Conservation (phyloP, 495 filamentous ascomycete species). For the Daldinia bambusicola region DNA sequence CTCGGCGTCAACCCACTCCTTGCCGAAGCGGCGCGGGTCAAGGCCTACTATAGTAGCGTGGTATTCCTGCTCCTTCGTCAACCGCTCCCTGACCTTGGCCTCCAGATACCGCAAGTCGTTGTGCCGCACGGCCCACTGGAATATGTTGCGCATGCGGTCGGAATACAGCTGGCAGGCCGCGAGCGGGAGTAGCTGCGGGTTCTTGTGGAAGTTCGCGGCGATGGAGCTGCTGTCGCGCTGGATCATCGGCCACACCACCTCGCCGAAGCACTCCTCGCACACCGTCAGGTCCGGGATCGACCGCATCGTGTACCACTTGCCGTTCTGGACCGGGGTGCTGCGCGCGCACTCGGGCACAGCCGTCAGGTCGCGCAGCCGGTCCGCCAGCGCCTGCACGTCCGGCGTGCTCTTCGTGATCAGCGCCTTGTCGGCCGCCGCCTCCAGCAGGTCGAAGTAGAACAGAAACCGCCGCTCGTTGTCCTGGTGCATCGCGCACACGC, state of each 20-base stretch:
- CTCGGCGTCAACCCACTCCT: slow-evolving; percentile 61
- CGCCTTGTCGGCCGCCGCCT: slow-evolving; percentile 53
- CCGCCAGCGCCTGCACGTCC: slow-evolving; percentile 52
- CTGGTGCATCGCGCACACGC: slow-evolving; percentile 57
- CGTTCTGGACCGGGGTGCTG: slow-evolving; percentile 41
- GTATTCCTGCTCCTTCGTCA: slow-evolving; percentile 50
- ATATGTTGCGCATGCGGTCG: slow-evolving; percentile 75
- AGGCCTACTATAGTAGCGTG: slow-evolving; percentile 46
- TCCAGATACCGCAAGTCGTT: slow-evolving; percentile 68
- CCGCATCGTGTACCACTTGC: slow-evolving; percentile 55
- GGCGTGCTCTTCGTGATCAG: slow-evolving; percentile 46
- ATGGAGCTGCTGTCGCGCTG: slow-evolving; percentile 59
- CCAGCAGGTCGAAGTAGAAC: slow-evolving; percentile 56
- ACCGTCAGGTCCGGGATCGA: slow-evolving; percentile 54
- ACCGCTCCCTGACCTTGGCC: slow-evolving; percentile 58
- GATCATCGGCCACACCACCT: slow-evolving; percentile 72
- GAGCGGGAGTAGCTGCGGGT: slow-evolving; percentile 57
- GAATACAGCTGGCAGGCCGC: slow-evolving; percentile 79
- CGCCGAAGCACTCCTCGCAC: slow-evolving; percentile 68
- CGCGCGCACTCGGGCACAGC: slow-evolving; percentile 52
- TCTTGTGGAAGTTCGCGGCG: slow-evolving; percentile 66
- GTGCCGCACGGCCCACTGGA: slow-evolving; percentile 65
- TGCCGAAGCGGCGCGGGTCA: slow-evolving; percentile 54
- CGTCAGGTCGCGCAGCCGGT: slow-evolving; percentile 49
- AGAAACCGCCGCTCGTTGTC: slow-evolving; percentile 51